Evolutionary conservation across 768 basidiomycete species (phyloP), one percentile per base, ranked within the genome.

Genomic region (Harrya chromipes): DNA sequence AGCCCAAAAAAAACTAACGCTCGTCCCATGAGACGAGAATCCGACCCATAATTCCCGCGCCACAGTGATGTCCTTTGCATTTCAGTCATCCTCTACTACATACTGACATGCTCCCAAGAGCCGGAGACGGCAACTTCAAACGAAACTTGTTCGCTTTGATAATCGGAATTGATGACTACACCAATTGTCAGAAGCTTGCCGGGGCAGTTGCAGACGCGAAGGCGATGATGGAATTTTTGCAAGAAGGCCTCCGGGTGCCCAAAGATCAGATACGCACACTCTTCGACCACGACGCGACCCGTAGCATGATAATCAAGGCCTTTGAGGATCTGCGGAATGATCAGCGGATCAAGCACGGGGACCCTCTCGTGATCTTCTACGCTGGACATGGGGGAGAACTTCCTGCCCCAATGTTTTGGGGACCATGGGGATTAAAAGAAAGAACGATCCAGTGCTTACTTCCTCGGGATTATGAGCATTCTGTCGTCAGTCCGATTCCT

Each of bases 91-190:
- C 6, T 29, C 29, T 10, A 27, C 26, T 23, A 23, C 27, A n/a
- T 11, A 29, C 29, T 7, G 16, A 6, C 33, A 33, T 33, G 33
- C 13, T 16, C 33, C 33, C 2, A 33, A 33, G 16, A 7, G 14
- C 33, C 14, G 6, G 33, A 16, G 33, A 33, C 6, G 33, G 14
- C 33, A 14, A 16, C 3, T 33, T 7, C 14, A 33, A 33, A 33
- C 33, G 14, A 33, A 33, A 33, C 14, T 33, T 33, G 40, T 71
- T 73, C 13, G 74, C 74, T 9, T 62, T 78, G 21, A 62, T 75
- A 42, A 72, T 78, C 36, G 76, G 75, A 12, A 76, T 78, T 42
- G 68, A 76, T 49, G 34, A 64, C 36, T 78, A 78, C 42, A 29
- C 20, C 26, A 51, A 56, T 29, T 59, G 62, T 47, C 20, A 23